phyloP scores from a whole-genome alignment of 306 rosid species.

The Rosa rugosa region DNA sequence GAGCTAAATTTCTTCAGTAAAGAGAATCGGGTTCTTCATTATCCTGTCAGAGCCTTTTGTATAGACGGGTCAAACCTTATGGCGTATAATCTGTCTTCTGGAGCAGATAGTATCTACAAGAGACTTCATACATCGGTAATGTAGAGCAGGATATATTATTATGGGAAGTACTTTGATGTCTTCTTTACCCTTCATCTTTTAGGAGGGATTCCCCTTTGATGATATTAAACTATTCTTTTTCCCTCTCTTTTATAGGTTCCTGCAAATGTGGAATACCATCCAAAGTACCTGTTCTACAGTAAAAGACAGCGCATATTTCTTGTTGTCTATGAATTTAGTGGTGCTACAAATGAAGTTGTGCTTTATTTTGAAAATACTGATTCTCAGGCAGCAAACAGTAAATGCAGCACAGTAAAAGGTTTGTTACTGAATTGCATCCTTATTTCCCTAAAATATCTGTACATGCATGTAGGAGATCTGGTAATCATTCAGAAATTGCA shows the following conservation, averaged over 20 bases:
- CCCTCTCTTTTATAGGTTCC: conserved; percentile 64
- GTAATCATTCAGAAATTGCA: conserved; percentile 24
- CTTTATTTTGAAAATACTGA: conserved; percentile 80
- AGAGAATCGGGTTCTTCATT: conserved; percentile 94
- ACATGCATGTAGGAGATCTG: conserved; percentile 20
- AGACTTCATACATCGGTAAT: conserved; percentile 86
- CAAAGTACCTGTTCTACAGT: conserved; percentile 71
- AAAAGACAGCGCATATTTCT: conserved; percentile 80
- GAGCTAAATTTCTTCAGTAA: conserved; percentile 94
- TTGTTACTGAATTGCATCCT: conserved; percentile 20
- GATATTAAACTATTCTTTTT: conserved; percentile 32
- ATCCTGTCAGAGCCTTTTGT: conserved; percentile 88
- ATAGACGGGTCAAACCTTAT: conserved; percentile 81
- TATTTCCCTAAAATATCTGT: conserved; percentile 2
- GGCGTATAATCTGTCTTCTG: conserved; percentile 79
- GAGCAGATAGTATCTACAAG: conserved; percentile 76
- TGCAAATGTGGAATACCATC: conserved; percentile 77
- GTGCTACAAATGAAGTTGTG: conserved; percentile 74
- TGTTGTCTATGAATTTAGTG: conserved; percentile 77
- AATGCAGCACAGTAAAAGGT: conserved; percentile 86
- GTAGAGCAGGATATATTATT: conserved; percentile 22
- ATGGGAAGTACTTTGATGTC: conserved; percentile 21
- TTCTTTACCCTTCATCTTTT: neutral
- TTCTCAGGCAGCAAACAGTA: conserved; percentile 54
- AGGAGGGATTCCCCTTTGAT: neutral